These are phyloP conservation scores for Actinomucor elegans DNA, from an alignment of 371 early-diverging fungal genomes.

Conservation along the genomic window DNA sequence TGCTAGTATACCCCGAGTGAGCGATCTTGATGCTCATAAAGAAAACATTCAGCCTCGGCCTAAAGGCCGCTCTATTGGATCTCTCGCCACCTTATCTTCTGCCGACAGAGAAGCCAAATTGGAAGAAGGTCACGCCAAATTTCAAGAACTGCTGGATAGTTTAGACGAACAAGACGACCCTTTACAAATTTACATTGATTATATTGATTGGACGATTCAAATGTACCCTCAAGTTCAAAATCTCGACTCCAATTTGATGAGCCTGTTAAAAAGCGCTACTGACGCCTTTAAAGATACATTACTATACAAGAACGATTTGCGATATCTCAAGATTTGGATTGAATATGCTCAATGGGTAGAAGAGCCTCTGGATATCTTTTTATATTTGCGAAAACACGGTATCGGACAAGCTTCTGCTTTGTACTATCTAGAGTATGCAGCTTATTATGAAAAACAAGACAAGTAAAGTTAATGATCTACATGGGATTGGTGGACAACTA, in stretches of 20 bases:
- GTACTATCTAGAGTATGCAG: slow-evolving; percentile 82
- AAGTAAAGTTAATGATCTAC: slow-evolving; percentile 43
- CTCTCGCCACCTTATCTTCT: slow-evolving; percentile 42
- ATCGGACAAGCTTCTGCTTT: slow-evolving; percentile 71
- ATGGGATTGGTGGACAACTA: too few species aligned
- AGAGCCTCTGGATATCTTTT: slow-evolving; percentile 67
- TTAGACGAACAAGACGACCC: slow-evolving; percentile 72
- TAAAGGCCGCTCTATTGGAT: slow-evolving; percentile 66
- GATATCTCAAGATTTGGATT: slow-evolving; percentile 77
- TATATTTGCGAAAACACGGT: slow-evolving; percentile 62
- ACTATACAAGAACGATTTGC: slow-evolving; percentile 74
- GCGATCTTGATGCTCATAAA: slow-evolving; percentile 65
- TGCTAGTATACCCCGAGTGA: slow-evolving; percentile 33
- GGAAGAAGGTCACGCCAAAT: slow-evolving; percentile 37
- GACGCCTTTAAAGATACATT: slow-evolving; percentile 57
- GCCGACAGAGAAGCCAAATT: slow-evolving; percentile 34
- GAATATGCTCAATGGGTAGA: slow-evolving; percentile 59
- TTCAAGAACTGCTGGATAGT: slow-evolving; percentile 46
- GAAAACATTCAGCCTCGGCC: slow-evolving; percentile 80
- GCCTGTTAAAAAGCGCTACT: slow-evolving; percentile 62
- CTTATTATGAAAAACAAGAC: slow-evolving; percentile 49
- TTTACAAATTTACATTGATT: slow-evolving; percentile 68
- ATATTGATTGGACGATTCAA: slow-evolving; percentile 73
- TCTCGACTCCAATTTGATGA: slow-evolving; percentile 51
- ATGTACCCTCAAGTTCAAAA: slow-evolving; percentile 69